A percentile compares a stretch with the other conserved stretches of the same genome.
Evolutionary conservation across 1,284 basidiomycete species (phyloP).

Genomic region (Ustilago curta): DNA sequence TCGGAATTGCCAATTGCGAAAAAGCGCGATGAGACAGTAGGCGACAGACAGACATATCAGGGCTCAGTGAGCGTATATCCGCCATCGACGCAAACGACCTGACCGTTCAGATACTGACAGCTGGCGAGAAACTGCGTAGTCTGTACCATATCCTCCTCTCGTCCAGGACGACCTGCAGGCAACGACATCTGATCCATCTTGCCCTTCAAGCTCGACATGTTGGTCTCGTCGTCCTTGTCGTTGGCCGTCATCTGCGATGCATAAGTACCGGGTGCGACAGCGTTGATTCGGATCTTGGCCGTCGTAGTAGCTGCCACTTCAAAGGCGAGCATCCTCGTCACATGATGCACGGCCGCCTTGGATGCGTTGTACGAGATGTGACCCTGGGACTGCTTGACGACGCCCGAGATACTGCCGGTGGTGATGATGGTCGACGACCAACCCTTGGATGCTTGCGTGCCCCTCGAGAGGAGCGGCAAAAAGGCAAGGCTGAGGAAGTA

Average conservation of each 20-base stretch:
- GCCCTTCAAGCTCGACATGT: conserved; percentile 46
- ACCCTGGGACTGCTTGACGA: conserved; percentile 50
- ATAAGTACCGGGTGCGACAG: conserved; percentile 59
- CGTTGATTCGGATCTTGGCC: conserved; percentile 56
- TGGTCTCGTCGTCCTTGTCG: conserved; percentile 42
- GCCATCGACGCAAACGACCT: conserved; percentile 52
- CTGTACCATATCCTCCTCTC: conserved; percentile 62
- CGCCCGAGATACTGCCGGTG: conserved; percentile 46
- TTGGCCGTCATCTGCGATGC: conserved; percentile 55
- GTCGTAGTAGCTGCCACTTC: conserved; percentile 48
- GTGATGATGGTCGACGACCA: conserved; percentile 50
- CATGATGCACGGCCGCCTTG: conserved; percentile 58
- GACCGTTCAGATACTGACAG: conserved; percentile 53
- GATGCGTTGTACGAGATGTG: conserved; percentile 58
- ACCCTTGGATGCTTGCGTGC: conserved; percentile 33
- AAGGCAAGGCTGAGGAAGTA: conserved; percentile 57
- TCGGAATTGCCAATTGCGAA: neutral
- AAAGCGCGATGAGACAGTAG: neutral
- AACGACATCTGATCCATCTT: conserved; percentile 46
- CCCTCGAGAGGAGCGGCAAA: conserved; percentile 49
- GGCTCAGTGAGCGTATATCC: conserved; percentile 57
- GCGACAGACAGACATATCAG: conserved; percentile 16
- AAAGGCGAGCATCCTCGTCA: conserved; percentile 48
- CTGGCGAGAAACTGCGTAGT: conserved; percentile 44
- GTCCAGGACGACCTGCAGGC: conserved; percentile 55